Evolutionary conservation across 2,329 filamentous ascomycete genomes (phyloP).

Genomic region (Biscogniauxia sp.): DNA sequence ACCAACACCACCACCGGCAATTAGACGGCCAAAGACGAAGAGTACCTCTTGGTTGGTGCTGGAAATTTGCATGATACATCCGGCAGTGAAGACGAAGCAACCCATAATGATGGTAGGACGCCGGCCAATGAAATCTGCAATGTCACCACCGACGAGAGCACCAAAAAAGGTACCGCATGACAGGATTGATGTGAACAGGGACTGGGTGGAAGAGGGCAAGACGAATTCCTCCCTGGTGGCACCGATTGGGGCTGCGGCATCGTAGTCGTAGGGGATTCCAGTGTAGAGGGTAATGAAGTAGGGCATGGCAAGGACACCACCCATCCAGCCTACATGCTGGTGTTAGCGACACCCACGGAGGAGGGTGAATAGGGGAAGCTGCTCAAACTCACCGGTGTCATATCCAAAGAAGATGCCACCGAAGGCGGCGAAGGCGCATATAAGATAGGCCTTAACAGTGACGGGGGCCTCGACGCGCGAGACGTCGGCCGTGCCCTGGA

Average conservation of each 20-base stretch:
- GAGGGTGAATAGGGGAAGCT: not conserved
- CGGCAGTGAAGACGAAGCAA: slow-evolving; percentile 58
- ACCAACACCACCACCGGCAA: slow-evolving; percentile 65
- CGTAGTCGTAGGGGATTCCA: slow-evolving; percentile 34
- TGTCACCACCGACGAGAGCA: slow-evolving; percentile 62
- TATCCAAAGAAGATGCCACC: slow-evolving; percentile 78
- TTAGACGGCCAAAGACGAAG: slow-evolving; percentile 61
- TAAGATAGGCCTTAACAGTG: slow-evolving; percentile 65
- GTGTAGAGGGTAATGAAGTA: slow-evolving; percentile 43
- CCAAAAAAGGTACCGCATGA: slow-evolving; percentile 65
- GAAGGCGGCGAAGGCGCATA: slow-evolving; percentile 69
- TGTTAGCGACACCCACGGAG: not conserved
- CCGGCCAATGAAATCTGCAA: slow-evolving; percentile 63
- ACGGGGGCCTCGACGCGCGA: slow-evolving; percentile 65
- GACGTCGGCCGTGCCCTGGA: slow-evolving; percentile 46
- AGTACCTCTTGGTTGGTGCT: slow-evolving; percentile 49
- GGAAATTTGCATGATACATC: slow-evolving; percentile 59
- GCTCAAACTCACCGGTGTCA: slow-evolving; percentile 58
- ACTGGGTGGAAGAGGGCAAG: slow-evolving; percentile 48
- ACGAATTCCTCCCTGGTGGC: slow-evolving; percentile 34
- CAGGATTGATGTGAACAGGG: slow-evolving; percentile 65
- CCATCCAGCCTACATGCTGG: slow-evolving; percentile 19
- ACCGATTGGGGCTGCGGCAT: slow-evolving; percentile 22
- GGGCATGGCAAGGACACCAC: slow-evolving; percentile 25
- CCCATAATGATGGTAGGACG: slow-evolving; percentile 57